Evolutionary conservation across 768 basidiomycete species (phyloP).

Genomic region (Pleurotus tuber-regium): DNA sequence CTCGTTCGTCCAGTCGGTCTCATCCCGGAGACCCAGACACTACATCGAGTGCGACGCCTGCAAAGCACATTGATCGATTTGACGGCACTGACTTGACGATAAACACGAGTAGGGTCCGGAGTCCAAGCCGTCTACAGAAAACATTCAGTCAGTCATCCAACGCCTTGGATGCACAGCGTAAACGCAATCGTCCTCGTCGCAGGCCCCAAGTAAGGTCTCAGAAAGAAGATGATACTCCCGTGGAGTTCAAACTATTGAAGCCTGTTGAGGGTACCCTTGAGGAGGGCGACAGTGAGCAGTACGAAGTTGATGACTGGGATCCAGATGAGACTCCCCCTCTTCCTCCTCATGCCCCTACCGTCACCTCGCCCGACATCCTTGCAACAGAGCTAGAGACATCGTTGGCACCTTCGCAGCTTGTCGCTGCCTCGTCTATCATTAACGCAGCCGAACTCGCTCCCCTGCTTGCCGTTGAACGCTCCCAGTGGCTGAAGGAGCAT

Average conservation of each 20-base stretch:
- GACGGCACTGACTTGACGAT: background rate
- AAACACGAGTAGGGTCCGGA: background rate
- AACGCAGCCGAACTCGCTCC: constrained; percentile 3
- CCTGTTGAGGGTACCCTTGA: constrained; percentile 4
- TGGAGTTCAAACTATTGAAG: background rate
- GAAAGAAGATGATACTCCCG: background rate
- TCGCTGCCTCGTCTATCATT: constrained; percentile 4
- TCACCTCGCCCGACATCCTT: background rate
- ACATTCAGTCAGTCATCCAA: background rate
- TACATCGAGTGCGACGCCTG: background rate
- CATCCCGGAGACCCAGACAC: background rate
- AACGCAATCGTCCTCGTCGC: background rate
- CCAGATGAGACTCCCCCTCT: constrained; percentile 5
- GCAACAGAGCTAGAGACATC: background rate
- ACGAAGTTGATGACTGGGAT: constrained; percentile 7
- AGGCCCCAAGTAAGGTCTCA: background rate
- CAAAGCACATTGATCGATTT: background rate
- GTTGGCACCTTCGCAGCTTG: background rate
- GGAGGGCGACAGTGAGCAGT: background rate
- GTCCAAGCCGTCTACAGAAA: too few species aligned
- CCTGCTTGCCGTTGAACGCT: constrained; percentile 5
- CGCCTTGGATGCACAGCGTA: background rate
- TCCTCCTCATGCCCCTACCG: background rate
- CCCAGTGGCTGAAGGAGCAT: constrained; percentile 20
- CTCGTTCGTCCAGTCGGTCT: background rate